These are phyloP conservation scores for Pleochaeta shiraiana DNA, from an alignment of 2,329 filamentous ascomycete species.

Conservation along the genomic window DNA sequence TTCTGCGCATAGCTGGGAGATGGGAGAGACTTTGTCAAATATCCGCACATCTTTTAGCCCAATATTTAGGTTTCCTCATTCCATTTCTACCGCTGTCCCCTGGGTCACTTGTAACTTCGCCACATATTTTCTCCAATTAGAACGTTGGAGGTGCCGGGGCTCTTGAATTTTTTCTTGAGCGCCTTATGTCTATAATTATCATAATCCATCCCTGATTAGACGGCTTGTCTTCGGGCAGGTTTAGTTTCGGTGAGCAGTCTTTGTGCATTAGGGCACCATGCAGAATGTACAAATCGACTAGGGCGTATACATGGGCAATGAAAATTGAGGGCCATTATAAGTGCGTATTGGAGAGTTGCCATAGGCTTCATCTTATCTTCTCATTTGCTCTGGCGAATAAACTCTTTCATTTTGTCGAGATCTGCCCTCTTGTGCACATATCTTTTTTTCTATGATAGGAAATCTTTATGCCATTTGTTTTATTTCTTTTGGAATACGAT, in stretches of 20 bases:
- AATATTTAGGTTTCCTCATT: too few relatives aligned
- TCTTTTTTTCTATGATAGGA: background rate
- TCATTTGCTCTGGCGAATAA: background rate
- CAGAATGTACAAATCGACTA: background rate
- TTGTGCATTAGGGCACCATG: background rate
- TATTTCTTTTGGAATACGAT: conserved; percentile 3
- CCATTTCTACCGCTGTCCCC: too few relatives aligned
- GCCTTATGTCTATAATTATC: background rate
- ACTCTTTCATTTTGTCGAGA: background rate
- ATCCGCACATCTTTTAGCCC: too few relatives aligned
- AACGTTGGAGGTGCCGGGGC: background rate
- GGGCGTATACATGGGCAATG: background rate
- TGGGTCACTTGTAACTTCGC: too few relatives aligned
- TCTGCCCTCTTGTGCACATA: background rate
- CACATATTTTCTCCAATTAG: background rate
- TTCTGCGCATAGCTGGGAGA: background rate
- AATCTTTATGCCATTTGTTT: background rate
- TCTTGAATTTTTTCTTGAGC: background rate
- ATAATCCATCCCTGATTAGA: background rate
- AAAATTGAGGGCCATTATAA: background rate
- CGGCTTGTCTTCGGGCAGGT: background rate
- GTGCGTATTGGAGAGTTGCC: background rate
- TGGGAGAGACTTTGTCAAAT: too few relatives aligned
- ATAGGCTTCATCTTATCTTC: background rate
- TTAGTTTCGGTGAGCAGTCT: background rate